Evolutionary conservation across 2,329 filamentous ascomycete species (phyloP), one percentile per base, ranked within the genome.

Genomic region (Colletotrichum salicis): DNA sequence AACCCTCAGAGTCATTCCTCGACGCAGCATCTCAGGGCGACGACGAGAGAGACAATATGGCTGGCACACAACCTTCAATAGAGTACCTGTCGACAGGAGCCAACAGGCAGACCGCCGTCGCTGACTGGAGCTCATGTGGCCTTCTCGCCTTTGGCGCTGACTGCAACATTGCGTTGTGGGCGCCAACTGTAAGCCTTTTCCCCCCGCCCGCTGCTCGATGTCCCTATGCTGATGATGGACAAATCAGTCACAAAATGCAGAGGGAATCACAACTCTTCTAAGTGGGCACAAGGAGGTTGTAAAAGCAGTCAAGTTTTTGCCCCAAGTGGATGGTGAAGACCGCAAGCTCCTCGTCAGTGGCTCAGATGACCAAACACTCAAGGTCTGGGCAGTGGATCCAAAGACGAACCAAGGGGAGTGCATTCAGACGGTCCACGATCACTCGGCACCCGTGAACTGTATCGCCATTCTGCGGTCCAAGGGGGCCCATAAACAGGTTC

Each of bases 131-230:
- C 79, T 79, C 83, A 24, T 84, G 87, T 74, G 93, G 93, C 11
- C 80, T 95, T 56, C 86, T 99, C 65, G 96, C 95, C 35, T 99
- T 94, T 84, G 96, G 96, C 37, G 92, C 95, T 10, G 94, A 97
- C 82, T 91, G 92, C 76, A 96, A 96, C 82, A 88, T 99, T 76
- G 96, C 95, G 55, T 80, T 98, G 52, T 99, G 96, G 96, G 86
- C 91, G 79, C 95, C 95, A 67, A 69, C 64, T 58, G 73, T 74
- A 64, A 69, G 73, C 52, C 31, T 24, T 7, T 15, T 33, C 19
- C 33, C 8, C 19, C 22, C 5, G 37, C 12, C 13, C 56, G 27
- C 6, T 54, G 19, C 11, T 24, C 6, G 33, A 11, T 12, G 19
- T 3, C 22, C 37, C 1, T 15, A 35, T 19, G 19, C 67, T 72